phyloP scores from a whole-genome alignment of 2,329 filamentous ascomycete genomes.

The Sarocladium kiliense region DNA sequence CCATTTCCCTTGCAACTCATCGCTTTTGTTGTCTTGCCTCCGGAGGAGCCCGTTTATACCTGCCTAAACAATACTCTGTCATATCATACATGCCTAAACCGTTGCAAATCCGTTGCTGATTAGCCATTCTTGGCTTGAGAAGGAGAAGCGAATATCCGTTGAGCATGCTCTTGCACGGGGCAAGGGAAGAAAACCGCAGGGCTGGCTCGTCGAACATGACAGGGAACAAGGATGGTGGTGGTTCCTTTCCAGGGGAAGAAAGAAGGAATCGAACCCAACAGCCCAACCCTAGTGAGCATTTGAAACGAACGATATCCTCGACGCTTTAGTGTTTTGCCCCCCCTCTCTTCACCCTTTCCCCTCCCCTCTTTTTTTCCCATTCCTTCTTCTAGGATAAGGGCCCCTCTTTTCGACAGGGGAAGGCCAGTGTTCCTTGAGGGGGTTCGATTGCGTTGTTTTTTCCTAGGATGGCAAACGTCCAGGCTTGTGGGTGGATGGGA shows the following conservation, averaged over 20 bases:
- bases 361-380: background rate
- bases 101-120: background rate
- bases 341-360: background rate
- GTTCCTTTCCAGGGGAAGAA: background rate
- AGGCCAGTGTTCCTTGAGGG: too few species aligned
- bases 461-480: too few species aligned
- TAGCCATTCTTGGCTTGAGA: background rate
- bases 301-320: conserved; percentile 1
- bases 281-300: background rate
- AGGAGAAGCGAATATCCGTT: background rate
- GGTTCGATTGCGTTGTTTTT: too few species aligned
- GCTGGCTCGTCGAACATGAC: background rate
- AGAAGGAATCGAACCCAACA: background rate
- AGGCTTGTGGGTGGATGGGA: too few species aligned
- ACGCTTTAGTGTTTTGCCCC: background rate
- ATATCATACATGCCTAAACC: background rate
- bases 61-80: background rate
- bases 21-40: background rate
- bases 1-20: background rate
- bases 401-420: too few species aligned
- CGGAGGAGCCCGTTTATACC: background rate
- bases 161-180: background rate
- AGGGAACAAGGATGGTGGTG: background rate
- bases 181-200: background rate
- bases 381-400: background rate